Conservation (phyloP, 768 basidiomycete species). For the Suillus hirtellus region DNA sequence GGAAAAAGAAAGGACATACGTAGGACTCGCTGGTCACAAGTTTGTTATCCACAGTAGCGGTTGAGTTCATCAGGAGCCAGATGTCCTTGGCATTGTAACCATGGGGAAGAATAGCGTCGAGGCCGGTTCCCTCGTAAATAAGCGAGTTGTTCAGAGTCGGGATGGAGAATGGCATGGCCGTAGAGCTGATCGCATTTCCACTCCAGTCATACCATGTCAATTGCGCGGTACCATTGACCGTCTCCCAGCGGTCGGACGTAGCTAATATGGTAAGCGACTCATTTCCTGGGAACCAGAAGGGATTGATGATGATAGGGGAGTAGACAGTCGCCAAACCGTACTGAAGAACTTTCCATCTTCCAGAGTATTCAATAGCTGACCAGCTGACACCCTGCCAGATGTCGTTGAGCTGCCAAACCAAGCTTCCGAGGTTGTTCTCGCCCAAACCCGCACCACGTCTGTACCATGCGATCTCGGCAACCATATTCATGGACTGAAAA, state of each 20-base stretch:
- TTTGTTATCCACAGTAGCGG: slow-evolving; percentile 41
- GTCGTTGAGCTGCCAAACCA: slow-evolving; percentile 63
- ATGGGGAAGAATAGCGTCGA: slow-evolving; percentile 46
- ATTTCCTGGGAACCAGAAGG: slow-evolving; percentile 55
- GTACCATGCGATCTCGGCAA: slow-evolving; percentile 61
- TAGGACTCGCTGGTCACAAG: slow-evolving; percentile 53
- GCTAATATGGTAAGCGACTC: slow-evolving; percentile 49
- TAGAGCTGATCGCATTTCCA: slow-evolving; percentile 42
- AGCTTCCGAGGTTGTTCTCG: slow-evolving; percentile 58
- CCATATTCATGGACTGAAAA: slow-evolving; percentile 60
- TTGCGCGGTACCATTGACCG: slow-evolving; percentile 46
- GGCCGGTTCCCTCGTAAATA: slow-evolving; percentile 40
- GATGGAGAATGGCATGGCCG: slow-evolving; percentile 40
- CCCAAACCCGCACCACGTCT: slow-evolving; percentile 57
- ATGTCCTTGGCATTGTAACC: slow-evolving; percentile 44
- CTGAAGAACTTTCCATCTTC: slow-evolving; percentile 60
- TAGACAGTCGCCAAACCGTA: slow-evolving; percentile 48
- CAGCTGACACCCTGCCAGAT: slow-evolving; percentile 62
- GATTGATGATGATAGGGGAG: slow-evolving; percentile 49
- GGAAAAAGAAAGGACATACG: slow-evolving; percentile 33
- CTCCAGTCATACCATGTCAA: slow-evolving; percentile 62
- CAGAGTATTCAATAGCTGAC: slow-evolving; percentile 57
- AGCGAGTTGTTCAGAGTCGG: slow-evolving; percentile 53
- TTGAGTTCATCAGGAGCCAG: slow-evolving; percentile 53
- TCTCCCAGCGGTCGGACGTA: slow-evolving; percentile 53